Base-by-base conservation (phyloP, 2,329 filamentous ascomycete species). In the Cryphonectria parasitica region DNA sequence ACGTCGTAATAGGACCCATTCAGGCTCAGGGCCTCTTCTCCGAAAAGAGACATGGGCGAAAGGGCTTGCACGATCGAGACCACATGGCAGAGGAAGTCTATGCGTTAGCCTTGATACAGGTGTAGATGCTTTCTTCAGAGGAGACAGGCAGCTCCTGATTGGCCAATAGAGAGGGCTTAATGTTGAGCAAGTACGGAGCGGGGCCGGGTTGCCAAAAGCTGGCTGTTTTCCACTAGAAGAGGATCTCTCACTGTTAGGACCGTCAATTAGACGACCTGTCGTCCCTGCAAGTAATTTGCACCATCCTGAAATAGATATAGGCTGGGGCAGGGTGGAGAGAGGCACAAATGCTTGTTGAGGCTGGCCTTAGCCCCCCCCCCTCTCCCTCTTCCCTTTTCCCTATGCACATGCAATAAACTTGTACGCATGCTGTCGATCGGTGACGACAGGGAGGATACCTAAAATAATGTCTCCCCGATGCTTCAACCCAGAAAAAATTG, bases 381-480 rank as follows among this genome's bases (percentile, higher is more conserved):
- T n/a, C n/a, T n/a, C n/a, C n/a, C n/a, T n/a, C n/a, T n/a, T n/a
- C n/a, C n/a, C n/a, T n/a, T n/a, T n/a, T n/a, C 22, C 45, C 45
- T 10, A 36, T 52, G 43, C 49, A 60, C 63, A 67, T 43, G 54
- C 56, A 70, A 69, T 69, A 72, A 72, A 72, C 68, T 71, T 66
- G 70, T 31, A 65, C 31, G 56, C 45, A 66, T 62, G 28, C 56
- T 65, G 39, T 43, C 58, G 17, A 66, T 60, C 65, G 58, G 68
- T 63, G 66, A 62, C 13, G 28, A 61, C 52, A 60, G 54, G 56
- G 52, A 66, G 54, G 25, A 60, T 43, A 45, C 66, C 71, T 43
- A 71, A n/a, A n/a, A 54, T 13, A 25, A 54, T 72, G 71, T 72
- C 71, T 72, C 69, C 68, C 45, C 39, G 25, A 19, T 36, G 39